Conservation (phyloP, 73 alveolate species). For the Effrenium voratum region DNA sequence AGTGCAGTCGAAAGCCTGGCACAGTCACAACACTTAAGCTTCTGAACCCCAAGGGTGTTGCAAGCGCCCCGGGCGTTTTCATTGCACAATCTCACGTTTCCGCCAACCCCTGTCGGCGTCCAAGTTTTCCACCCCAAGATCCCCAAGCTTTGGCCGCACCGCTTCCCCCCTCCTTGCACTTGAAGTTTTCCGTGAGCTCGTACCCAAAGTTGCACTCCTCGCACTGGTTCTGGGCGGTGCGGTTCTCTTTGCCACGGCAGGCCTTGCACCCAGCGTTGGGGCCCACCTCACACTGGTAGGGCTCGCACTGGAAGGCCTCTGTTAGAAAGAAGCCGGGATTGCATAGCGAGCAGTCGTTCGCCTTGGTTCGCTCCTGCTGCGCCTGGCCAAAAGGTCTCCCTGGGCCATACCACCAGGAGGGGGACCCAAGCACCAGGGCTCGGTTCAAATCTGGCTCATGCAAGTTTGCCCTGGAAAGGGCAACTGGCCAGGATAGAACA, state of each 20-base stretch:
- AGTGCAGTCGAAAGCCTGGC: conserved; percentile 58
- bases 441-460: too few relatives aligned
- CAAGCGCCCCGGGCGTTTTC: too few relatives aligned
- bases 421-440: too few relatives aligned
- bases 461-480: too few relatives aligned
- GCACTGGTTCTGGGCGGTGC: conserved; percentile 73
- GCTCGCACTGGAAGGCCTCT: conserved; percentile 18
- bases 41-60: too few relatives aligned
- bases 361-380: conserved; percentile 33
- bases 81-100: neutral
- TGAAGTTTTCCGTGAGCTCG: conserved; percentile 70
- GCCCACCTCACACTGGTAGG: conserved; percentile 23
- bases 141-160: too few relatives aligned
- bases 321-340: conserved; percentile 71
- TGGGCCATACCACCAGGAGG: too few relatives aligned
- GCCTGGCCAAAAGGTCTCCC: too few relatives aligned
- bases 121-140: too few relatives aligned
- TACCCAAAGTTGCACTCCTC: conserved; percentile 46
- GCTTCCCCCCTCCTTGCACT: conserved; percentile 31
- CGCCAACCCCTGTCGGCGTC: neutral
- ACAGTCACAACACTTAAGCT: too few relatives aligned
- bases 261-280: conserved; percentile 43
- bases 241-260: neutral
- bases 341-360: conserved; percentile 38
- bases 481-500: too few relatives aligned